phyloP scores from a whole-genome alignment of 2,329 filamentous ascomycete genomes.

The Pseudogymnoascus sp. region DNA sequence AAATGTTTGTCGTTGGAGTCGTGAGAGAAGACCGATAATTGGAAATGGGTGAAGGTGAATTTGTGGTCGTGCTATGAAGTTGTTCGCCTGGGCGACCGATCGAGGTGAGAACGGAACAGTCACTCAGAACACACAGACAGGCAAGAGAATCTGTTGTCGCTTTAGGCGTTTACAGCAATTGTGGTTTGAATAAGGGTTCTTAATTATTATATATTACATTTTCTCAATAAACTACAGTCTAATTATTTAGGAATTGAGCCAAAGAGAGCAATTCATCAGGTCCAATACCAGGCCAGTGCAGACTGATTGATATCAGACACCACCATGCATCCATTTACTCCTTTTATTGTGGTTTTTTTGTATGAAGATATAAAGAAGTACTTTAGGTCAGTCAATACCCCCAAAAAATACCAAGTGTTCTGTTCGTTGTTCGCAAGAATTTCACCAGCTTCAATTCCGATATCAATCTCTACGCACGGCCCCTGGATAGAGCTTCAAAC shows the following conservation, averaged over 20 bases:
- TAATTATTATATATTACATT: background rate
- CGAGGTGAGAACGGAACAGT: background rate
- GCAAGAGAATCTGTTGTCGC: background rate
- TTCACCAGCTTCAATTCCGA: background rate
- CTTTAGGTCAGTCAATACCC: background rate
- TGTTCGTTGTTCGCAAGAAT: background rate
- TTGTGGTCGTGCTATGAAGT: background rate
- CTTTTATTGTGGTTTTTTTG: background rate
- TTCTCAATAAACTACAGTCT: background rate
- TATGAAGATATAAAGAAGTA: background rate
- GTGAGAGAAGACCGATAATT: background rate
- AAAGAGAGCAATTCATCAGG: background rate
- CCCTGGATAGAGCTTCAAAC: background rate
- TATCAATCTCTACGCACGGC: background rate
- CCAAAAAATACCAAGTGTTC: background rate
- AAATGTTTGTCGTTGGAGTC: background rate
- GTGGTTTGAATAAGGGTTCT: background rate
- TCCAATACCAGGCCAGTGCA: background rate
- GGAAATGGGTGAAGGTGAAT: background rate
- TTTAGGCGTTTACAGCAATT: background rate
- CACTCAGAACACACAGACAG: background rate
- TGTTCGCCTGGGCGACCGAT: background rate
- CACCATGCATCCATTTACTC: background rate
- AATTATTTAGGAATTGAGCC: background rate
- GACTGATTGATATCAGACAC: background rate